phyloP scores from a whole-genome alignment of 2,329 filamentous ascomycete species.

The Aspergillus ustus region DNA sequence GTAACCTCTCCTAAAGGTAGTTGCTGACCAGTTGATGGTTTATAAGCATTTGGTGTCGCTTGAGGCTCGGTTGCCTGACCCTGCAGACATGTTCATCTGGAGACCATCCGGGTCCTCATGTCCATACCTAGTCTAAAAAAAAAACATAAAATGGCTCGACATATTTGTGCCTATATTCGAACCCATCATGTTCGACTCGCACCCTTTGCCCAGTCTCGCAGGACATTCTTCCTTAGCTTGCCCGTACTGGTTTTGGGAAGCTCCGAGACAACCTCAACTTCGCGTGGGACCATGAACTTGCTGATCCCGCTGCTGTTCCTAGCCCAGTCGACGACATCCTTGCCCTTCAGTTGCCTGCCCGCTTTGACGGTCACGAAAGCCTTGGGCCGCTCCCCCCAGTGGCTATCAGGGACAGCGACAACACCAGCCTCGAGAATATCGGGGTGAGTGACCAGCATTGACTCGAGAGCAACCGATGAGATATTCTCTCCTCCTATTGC shows the following conservation, averaged over 20 bases:
- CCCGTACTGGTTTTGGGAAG: constrained; percentile 97
- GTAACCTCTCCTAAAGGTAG: neutral
- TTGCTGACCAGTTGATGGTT: constrained; percentile 3
- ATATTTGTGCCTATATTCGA: neutral
- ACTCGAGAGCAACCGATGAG: constrained; percentile 87
- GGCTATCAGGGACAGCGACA: constrained; percentile 81
- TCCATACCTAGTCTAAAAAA: neutral
- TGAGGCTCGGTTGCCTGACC: neutral
- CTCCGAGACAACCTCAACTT: constrained; percentile 79
- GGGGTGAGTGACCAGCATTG: constrained; percentile 85
- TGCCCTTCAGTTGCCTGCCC: constrained; percentile 63
- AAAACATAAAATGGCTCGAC: neutral
- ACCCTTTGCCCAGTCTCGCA: constrained; percentile 79
- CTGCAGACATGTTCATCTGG: neutral
- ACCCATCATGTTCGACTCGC: constrained; percentile 32
- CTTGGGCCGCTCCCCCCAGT: constrained; percentile 97
- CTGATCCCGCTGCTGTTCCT: constrained; percentile 79
- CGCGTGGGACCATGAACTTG: constrained; percentile 81
- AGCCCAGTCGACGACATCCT: constrained; percentile 84
- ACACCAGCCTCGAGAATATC: constrained; percentile 90
- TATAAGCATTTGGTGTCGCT: constrained; percentile 2
- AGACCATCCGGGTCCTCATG: neutral
- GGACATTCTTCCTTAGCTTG: constrained; percentile 93
- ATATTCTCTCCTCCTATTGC: constrained; percentile 88
- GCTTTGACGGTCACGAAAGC: constrained; percentile 84